phyloP scores from a whole-genome alignment of 2,329 filamentous ascomycete species.

The Aureobasidium sp. region DNA sequence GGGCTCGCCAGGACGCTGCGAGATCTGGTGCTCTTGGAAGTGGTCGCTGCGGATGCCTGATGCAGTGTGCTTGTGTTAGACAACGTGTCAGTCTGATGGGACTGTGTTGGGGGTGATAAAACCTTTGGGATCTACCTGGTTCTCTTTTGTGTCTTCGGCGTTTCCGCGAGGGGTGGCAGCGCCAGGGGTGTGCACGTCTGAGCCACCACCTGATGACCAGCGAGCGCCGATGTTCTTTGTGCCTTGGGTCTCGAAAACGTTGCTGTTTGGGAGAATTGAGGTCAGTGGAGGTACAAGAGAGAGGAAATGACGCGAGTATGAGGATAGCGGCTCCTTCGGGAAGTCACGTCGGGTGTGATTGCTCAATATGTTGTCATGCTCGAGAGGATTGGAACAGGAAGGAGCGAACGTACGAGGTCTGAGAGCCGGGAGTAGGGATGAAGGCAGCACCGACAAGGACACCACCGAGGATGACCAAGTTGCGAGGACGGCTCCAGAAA shows the following conservation, averaged over 20 bases:
- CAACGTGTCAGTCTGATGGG: background rate
- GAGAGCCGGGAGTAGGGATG: constrained; percentile 19
- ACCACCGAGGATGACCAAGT: constrained; percentile 26
- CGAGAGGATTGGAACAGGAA: background rate
- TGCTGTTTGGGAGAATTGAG: constrained; percentile 12
- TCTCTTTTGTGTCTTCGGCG: constrained; percentile 21
- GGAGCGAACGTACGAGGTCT: constrained; percentile 13
- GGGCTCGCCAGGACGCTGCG: constrained; percentile 24
- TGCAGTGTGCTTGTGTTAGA: background rate
- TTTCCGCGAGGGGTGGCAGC: constrained; percentile 30
- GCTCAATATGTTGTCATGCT: too few species aligned
- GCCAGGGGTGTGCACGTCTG: constrained; percentile 29
- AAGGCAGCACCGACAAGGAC: constrained; percentile 23
- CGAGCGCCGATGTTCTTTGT: constrained; percentile 30
- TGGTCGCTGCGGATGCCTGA: constrained; percentile 26
- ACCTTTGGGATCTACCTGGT: constrained; percentile 24
- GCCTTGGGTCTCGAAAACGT: constrained; percentile 30
- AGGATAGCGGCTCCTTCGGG: too few species aligned
- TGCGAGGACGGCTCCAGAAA: constrained; percentile 25
- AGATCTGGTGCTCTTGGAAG: constrained; percentile 28
- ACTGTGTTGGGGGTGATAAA: background rate
- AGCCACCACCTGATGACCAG: constrained; percentile 30
- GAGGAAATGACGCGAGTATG: too few species aligned
- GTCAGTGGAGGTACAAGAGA: background rate
- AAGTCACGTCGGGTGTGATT: too few species aligned